These are phyloP conservation scores for Microthlaspi erraticum DNA, from an alignment of 345 rosid species.

Conservation along the genomic window DNA sequence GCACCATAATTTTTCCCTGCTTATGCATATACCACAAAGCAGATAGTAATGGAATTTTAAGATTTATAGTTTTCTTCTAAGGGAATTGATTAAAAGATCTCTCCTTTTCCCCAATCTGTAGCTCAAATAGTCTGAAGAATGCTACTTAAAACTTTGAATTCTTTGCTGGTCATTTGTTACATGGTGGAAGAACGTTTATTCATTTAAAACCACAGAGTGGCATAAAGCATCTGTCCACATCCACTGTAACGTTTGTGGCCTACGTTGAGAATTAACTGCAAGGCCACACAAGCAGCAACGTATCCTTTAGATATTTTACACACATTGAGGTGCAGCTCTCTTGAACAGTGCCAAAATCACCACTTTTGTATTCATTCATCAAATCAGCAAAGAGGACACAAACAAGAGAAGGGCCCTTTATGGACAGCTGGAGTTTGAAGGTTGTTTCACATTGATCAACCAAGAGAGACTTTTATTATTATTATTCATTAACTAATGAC, in stretches of 20 bases:
- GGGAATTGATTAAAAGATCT: neutral
- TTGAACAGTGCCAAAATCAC: constrained; percentile 30
- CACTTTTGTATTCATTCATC: constrained; percentile 36
- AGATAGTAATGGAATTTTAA: neutral
- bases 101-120: neutral
- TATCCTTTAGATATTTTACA: constrained; percentile 36
- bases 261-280: constrained; percentile 30
- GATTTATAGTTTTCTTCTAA: neutral
- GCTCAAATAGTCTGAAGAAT: constrained; percentile 2
- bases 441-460: constrained; percentile 9
- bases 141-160: constrained; percentile 9
- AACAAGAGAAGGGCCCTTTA: constrained; percentile 10
- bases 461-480: neutral
- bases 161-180: constrained; percentile 17
- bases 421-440: constrained; percentile 19
- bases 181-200: constrained; percentile 10
- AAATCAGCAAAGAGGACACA: constrained; percentile 23
- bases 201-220: constrained; percentile 27
- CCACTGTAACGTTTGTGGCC: constrained; percentile 38
- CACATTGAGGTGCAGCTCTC: constrained; percentile 39
- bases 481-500: neutral
- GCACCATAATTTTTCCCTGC: neutral
- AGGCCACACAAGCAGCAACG: constrained; percentile 41
- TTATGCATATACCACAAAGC: neutral
- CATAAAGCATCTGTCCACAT: constrained; percentile 16